Evolutionary conservation across 495 filamentous ascomycete species (phyloP), one percentile per base, ranked within the genome.

Genomic region (Glutinoglossum americanum): DNA sequence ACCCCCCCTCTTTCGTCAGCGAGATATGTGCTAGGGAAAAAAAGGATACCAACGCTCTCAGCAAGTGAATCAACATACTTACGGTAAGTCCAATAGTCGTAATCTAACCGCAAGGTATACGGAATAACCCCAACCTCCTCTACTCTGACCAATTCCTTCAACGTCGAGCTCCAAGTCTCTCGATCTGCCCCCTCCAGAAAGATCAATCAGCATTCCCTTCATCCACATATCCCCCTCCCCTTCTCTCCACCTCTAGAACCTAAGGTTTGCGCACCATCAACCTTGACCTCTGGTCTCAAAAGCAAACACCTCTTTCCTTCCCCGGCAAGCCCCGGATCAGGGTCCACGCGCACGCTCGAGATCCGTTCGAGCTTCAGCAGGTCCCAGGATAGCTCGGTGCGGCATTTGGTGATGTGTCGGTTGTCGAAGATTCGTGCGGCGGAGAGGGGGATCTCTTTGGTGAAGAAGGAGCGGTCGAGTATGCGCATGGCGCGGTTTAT

Each of bases 11-110:
- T 23, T 21, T 39, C 37, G 19, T 45, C 41, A 45, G 41, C 19
- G 13, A 45, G 19, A 21, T 4, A 9, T 9, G 9, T 9, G 4
- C 3, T 4, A 33, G 13, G 13, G 10, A 41, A 15, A 3, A 15
- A 11, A 17, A 11, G 37, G 13, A 41, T 15, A 41, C 37, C 37
- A 17, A 17, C 5, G 15, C 37, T 17, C 13, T 41, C 13, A 1
- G 26, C 15, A n/a, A 1, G 26, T 25, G 39, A 49, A 17, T n/a
- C 57, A 61, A 64, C 59, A 26, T 57, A 66, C 70, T 60, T 78
- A 90, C 87, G 71, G 66, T 87, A 89, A 39, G 70, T 80, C 89
- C 88, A 99, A 67, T 88, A 82, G 58, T 80, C 72, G 70, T 99
- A 99, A 54, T 83, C 77, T 59, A 99, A 71, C 37, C 73, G 64